Conservation (phyloP, 2,329 filamentous ascomycete genomes). For the Ophiocordyceps camponoti-rufipedis region DNA sequence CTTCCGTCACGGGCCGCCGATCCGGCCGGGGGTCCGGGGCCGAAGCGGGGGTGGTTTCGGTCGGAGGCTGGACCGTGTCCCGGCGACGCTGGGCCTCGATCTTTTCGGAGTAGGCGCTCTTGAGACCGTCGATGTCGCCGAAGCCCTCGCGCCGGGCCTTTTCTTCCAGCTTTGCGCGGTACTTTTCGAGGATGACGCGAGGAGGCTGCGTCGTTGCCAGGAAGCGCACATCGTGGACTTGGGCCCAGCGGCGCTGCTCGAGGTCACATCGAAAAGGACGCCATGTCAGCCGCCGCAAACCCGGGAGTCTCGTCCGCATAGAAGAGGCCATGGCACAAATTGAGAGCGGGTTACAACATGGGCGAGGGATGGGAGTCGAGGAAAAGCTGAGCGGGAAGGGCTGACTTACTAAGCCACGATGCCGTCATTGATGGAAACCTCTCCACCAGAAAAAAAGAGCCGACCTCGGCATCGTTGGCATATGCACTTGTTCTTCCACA, state of each 20-base stretch:
- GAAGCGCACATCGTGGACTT: conserved; percentile 83
- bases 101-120: conserved; percentile 68
- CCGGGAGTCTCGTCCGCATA: conserved; percentile 18
- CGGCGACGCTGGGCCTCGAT: conserved; percentile 55
- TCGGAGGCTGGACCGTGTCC: conserved; percentile 34
- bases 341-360: not conserved
- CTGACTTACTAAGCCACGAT: not conserved
- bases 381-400: not conserved
- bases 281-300: conserved; percentile 23
- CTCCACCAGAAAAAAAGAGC: not conserved
- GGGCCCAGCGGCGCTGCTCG: conserved; percentile 68
- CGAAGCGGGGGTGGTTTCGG: conserved; percentile 5
- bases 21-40: not conserved
- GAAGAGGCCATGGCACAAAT: conserved; percentile 18
- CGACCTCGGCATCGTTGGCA: not conserved
- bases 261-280: conserved; percentile 12
- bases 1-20: not conserved
- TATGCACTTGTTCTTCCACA: not conserved
- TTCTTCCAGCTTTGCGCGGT: conserved; percentile 64
- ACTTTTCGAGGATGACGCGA: conserved; percentile 60
- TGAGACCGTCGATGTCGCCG: conserved; percentile 55
- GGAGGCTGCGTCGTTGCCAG: conserved; percentile 58
- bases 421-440: not conserved
- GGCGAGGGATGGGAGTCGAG: not conserved
- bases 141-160: conserved; percentile 64